Evolutionary conservation across 352 stramenopile species (phyloP), one percentile per base, ranked within the genome.

Genomic region (Phytophthora litchii): DNA sequence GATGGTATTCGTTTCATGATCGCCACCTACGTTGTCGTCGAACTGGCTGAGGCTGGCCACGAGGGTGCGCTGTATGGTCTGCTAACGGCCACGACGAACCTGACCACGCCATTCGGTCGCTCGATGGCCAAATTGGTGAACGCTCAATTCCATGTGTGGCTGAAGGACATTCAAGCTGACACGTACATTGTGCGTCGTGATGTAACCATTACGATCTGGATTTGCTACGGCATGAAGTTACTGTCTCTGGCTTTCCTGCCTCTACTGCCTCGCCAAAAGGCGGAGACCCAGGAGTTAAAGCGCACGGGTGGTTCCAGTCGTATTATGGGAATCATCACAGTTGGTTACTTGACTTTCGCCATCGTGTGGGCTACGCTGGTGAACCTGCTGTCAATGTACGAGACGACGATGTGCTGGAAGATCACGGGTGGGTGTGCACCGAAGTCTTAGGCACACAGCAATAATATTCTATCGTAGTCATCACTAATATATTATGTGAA

Each of bases 1-100:
- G 67, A 76, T 29, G 76, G 76, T 20, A 61, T 86, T 35, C 70
- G 75, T 19, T 86, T 85, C 58, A 88, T 88, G 43, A 74, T 88
- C 4, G 60, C 69, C 20, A 85, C 58, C n/a, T 88, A 82, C 47
- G 74, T 82, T 4, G 75, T 84, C n/a, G 78, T 88, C 4, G 78
- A 89, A 47, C 61, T 89, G 10, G 68, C 67, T 12, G 78, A 82
- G 14, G 17, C 51, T 35, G 79, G 79, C 19, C 55, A 80, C 47
- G 79, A 89, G 67, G 79, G 72, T 16, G 73, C 78, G 3, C 43
- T 86, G 3, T 89, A 89, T 36, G 77, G 77, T 1, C 44, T 89
- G 2, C 43, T 89, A 13, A 89, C 79, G 6, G 77, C 78, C 5
- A 77, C 71, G 11, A 78, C 59, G 25, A 87, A 89, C 42, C 35